Evolutionary conservation across 2,329 filamentous ascomycete genomes (phyloP).

Genomic region (Berkeleyomyces rouxiae): DNA sequence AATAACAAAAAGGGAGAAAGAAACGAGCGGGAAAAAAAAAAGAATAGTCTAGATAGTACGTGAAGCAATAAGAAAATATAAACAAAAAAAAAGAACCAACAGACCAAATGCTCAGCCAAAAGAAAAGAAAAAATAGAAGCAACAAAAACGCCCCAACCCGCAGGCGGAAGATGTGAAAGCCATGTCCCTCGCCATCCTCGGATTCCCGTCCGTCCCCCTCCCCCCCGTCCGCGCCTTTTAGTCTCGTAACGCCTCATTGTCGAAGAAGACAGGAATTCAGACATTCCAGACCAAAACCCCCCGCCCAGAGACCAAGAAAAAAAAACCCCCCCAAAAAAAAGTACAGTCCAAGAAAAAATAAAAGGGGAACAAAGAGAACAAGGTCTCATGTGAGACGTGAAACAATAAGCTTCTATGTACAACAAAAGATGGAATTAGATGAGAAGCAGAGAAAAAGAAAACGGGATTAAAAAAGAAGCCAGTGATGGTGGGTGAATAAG

Average conservation of each 20-base stretch:
- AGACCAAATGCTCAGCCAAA: no score
- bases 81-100: not conserved
- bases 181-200: not conserved
- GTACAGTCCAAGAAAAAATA: not conserved
- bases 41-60: not conserved
- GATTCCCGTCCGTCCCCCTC: not conserved
- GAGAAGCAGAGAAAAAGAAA: constrained; percentile 1
- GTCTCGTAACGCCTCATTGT: no score
- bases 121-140: not conserved
- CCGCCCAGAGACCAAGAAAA: not conserved
- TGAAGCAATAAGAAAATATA: not conserved
- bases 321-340: constrained; percentile 1
- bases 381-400: not conserved
- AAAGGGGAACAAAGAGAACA: constrained; percentile 15
- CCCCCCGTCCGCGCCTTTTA: not conserved
- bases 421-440: not conserved
- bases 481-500: not conserved
- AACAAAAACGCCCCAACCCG: not conserved
- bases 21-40: not conserved
- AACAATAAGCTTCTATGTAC: not conserved
- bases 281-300: not conserved
- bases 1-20: not conserved
- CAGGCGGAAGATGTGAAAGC: not conserved
- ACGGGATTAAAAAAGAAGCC: not conserved
- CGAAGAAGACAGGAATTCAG: not conserved